phyloP scores from a whole-genome alignment of 1,284 basidiomycete species.

The Tilletia indica region DNA sequence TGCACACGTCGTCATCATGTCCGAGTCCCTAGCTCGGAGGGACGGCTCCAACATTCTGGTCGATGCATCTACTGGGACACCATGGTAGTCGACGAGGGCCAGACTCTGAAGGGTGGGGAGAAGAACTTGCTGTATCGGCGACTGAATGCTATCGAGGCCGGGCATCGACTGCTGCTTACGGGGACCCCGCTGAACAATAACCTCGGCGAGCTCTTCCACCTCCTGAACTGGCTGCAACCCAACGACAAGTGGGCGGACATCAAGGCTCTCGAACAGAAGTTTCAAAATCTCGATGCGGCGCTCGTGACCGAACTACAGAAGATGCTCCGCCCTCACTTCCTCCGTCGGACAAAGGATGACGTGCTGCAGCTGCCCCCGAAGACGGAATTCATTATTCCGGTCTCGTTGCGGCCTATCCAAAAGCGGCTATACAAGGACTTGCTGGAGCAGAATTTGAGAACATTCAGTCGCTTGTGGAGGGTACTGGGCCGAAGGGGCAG shows the following conservation, averaged over 20 bases:
- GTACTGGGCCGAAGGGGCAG: conserved; percentile 14
- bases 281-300: conserved; percentile 44
- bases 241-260: conserved; percentile 37
- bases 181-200: conserved; percentile 96
- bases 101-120: conserved; percentile 66
- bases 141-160: conserved; percentile 73
- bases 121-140: conserved; percentile 76
- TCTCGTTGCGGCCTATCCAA: conserved; percentile 83
- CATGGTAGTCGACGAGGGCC: conserved; percentile 88
- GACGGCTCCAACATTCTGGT: conserved; percentile 91
- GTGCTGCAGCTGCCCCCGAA: conserved; percentile 88
- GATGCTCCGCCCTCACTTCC: conserved; percentile 79
- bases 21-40: conserved; percentile 64
- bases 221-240: conserved; percentile 40
- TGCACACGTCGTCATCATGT: conserved; percentile 41
- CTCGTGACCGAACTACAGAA: conserved; percentile 69
- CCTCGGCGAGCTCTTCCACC: conserved; percentile 67
- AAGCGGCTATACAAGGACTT: conserved; percentile 75
- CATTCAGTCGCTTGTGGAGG: conserved; percentile 36
- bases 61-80: conserved; percentile 91
- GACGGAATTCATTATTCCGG: conserved; percentile 75
- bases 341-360: conserved; percentile 87
- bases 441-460: conserved; percentile 39
- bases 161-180: conserved; percentile 86
- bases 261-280: conserved; percentile 32